A percentile compares a stretch with the other conserved stretches of the same genome.
Evolutionary conservation across 352 stramenopile genomes (phyloP).

Genomic region (Thalassiosira hispida): DNA sequence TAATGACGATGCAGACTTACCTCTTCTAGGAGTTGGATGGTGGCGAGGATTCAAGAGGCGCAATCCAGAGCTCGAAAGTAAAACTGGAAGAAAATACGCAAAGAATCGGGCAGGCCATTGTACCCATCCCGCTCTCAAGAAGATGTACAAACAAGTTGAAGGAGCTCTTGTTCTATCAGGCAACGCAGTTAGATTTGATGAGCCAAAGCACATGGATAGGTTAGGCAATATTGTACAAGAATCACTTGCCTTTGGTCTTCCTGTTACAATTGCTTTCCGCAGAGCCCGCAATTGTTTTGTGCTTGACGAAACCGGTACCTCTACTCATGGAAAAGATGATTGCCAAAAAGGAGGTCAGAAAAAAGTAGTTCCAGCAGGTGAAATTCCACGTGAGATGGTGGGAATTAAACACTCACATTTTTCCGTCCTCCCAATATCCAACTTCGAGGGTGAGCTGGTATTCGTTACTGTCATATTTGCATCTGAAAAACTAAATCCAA

Average conservation of each 20-base stretch:
- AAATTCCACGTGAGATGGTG: constrained; percentile 18
- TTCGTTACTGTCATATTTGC: constrained; percentile 36
- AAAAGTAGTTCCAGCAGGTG: constrained; percentile 13
- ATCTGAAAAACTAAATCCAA: constrained; percentile 4
- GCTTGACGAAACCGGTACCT: constrained; percentile 34
- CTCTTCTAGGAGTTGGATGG: constrained; percentile 16
- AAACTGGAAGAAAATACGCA: constrained; percentile 26
- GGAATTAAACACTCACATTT: constrained; percentile 39
- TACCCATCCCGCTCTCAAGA: constrained; percentile 17
- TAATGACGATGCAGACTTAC: constrained; percentile 2
- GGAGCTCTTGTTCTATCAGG: constrained; percentile 19
- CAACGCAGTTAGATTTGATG: constrained; percentile 20
- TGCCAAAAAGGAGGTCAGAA: constrained; percentile 38
- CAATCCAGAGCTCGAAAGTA: constrained; percentile 17
- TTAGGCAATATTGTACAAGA: constrained; percentile 37
- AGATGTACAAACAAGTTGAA: constrained; percentile 36
- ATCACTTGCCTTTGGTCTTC: constrained; percentile 25
- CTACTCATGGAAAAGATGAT: constrained; percentile 32
- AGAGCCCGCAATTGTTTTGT: constrained; percentile 29
- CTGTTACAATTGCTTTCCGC: constrained; percentile 16
- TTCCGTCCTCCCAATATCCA: constrained; percentile 20
- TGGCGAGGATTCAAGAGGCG: constrained; percentile 18
- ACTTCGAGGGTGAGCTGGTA: constrained; percentile 17
- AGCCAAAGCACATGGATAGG: constrained; percentile 22
- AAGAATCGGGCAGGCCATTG: constrained; percentile 30